Evolutionary conservation across 108 stramenopile species (phyloP).

Genomic region (Skeletonema menzelii): DNA sequence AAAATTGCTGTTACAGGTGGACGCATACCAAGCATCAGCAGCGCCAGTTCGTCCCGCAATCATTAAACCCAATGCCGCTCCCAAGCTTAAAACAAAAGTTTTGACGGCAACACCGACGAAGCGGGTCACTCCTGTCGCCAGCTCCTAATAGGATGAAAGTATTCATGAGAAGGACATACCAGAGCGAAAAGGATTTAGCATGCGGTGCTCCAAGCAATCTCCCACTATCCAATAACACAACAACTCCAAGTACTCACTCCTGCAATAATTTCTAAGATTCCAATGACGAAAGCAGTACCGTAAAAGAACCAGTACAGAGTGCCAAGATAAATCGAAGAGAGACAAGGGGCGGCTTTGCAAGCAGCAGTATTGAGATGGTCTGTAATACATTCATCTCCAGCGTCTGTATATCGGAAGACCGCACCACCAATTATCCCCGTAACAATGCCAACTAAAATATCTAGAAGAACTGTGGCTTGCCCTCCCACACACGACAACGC

Average conservation of each 20-base stretch:
- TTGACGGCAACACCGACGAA: slow-evolving; percentile 57
- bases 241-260: slow-evolving; percentile 4
- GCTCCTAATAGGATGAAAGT: slow-evolving; percentile 7
- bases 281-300: slow-evolving; percentile 52
- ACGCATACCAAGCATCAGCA: slow-evolving; percentile 24
- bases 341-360: slow-evolving; percentile 12
- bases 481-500: slow-evolving; percentile 19
- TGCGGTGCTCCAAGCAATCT: background rate
- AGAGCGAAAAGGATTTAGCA: background rate
- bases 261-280: slow-evolving; percentile 57
- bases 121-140: slow-evolving; percentile 53
- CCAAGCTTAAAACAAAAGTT: slow-evolving; percentile 53
- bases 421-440: slow-evolving; percentile 48
- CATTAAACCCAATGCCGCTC: slow-evolving; percentile 39
- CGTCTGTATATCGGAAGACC: slow-evolving; percentile 10
- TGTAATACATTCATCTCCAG: background rate
- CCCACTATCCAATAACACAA: background rate
- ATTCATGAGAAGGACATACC: background rate
- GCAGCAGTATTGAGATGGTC: background rate
- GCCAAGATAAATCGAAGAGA: slow-evolving; percentile 49
- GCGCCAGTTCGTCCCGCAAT: background rate
- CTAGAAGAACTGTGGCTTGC: slow-evolving; percentile 37
- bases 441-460: slow-evolving; percentile 35
- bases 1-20: slow-evolving; percentile 20
- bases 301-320: slow-evolving; percentile 61